Conservation (phyloP, 192 early-diverging fungal species). For the Coemansia umbellata region DNA sequence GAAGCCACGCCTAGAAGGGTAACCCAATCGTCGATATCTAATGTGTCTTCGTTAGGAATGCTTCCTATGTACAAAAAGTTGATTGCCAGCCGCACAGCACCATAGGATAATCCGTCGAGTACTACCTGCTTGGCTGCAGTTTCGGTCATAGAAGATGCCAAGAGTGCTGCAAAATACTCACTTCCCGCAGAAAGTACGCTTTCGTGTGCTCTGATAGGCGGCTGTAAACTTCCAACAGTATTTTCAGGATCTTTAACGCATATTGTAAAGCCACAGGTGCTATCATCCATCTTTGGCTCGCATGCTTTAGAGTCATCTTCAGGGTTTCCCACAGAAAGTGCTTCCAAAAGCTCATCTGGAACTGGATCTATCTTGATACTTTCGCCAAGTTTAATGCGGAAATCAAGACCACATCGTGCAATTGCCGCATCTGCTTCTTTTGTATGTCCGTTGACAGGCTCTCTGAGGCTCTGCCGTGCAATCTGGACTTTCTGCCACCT, state of each 20-base stretch:
- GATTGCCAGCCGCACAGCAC: constrained; percentile 35
- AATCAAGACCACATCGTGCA: constrained; percentile 40
- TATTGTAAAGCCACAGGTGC: constrained; percentile 31
- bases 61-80: constrained; percentile 30
- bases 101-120: constrained; percentile 42
- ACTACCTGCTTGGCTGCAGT: constrained; percentile 20
- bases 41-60: constrained; percentile 8
- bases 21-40: constrained; percentile 30
- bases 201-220: constrained; percentile 36
- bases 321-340: not conserved
- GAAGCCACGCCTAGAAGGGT: constrained; percentile 27
- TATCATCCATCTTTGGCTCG: constrained; percentile 18
- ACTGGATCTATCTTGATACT: constrained; percentile 14
- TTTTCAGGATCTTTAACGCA: constrained; percentile 33
- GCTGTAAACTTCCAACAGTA: constrained; percentile 38
- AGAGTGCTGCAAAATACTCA: constrained; percentile 46
- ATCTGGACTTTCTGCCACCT: constrained; percentile 51
- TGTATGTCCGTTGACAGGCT: constrained; percentile 18
- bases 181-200: constrained; percentile 37
- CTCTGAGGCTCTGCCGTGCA: constrained; percentile 39
- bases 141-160: constrained; percentile 38
- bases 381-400: constrained; percentile 38
- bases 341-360: constrained; percentile 3
- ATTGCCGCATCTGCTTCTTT: constrained; percentile 25
- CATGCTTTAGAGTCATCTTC: too few relatives aligned